Evolutionary conservation across 2,329 filamentous ascomycete species (phyloP).

Genomic region (Amesomyces nigricolor): DNA sequence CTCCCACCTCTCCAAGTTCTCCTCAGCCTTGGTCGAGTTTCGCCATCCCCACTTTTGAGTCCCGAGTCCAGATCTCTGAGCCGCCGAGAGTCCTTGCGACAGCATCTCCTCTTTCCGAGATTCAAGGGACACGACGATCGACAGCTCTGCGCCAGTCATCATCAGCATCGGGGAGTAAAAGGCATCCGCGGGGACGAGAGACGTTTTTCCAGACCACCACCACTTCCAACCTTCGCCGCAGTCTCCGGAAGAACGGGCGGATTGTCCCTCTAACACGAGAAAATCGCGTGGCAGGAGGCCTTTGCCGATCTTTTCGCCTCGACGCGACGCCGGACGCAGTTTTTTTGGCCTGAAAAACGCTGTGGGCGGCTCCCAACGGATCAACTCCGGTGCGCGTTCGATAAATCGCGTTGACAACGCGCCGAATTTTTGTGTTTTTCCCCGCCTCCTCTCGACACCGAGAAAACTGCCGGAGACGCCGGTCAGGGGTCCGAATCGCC

Average conservation of each 20-base stretch:
- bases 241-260: background rate
- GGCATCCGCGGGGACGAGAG: constrained; percentile 5
- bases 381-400: background rate
- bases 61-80: constrained; percentile 17
- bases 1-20: constrained; percentile 15
- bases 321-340: background rate
- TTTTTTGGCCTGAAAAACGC: background rate
- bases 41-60: constrained; percentile 26
- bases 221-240: background rate
- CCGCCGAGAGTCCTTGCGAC: constrained; percentile 15
- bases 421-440: background rate
- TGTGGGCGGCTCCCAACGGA: background rate
- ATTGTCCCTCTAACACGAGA: constrained; percentile 11
- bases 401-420: constrained; percentile 1
- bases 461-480: constrained; percentile 11
- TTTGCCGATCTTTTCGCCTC: constrained; percentile 10
- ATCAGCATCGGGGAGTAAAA: constrained; percentile 6
- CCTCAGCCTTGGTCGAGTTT: constrained; percentile 21
- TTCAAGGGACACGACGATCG: constrained; percentile 6
- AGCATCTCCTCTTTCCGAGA: constrained; percentile 4
- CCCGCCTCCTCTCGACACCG: constrained; percentile 6
- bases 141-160: constrained; percentile 6
- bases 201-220: constrained; percentile 8
- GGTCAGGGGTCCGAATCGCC: constrained; percentile 32
- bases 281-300: constrained; percentile 1